phyloP scores from a whole-genome alignment of 2,329 filamentous ascomycete species.

The Monosporascus sp. region DNA sequence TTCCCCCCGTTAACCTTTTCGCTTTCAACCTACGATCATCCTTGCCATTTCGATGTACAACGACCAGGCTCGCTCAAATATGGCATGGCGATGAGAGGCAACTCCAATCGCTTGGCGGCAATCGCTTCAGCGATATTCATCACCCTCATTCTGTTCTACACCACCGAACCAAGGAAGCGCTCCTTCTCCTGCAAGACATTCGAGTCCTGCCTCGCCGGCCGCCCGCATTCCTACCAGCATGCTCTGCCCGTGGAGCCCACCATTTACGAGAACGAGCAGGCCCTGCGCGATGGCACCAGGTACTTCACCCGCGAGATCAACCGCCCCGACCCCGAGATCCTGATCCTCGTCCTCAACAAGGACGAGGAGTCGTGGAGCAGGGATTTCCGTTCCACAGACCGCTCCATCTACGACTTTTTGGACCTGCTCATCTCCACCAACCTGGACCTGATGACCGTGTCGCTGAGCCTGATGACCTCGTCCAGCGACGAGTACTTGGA shows the following conservation, averaged over 20 bases:
- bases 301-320: constrained; percentile 18
- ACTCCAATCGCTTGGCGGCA: constrained; percentile 10
- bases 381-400: constrained; percentile 21
- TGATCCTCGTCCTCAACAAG: constrained; percentile 22
- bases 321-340: constrained; percentile 14
- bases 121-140: constrained; percentile 11
- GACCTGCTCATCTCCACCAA: constrained; percentile 21
- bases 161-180: constrained; percentile 18
- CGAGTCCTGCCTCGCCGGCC: constrained; percentile 16
- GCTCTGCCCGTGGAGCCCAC: constrained; percentile 12
- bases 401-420: constrained; percentile 25
- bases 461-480: constrained; percentile 23
- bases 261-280: constrained; percentile 14
- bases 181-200: constrained; percentile 25
- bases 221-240: constrained; percentile 17
- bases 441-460: constrained; percentile 19
- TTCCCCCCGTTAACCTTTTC: no score
- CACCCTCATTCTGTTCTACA: constrained; percentile 20
- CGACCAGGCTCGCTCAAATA: constrained; percentile 1
- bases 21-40: no score
- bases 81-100: constrained; percentile 12
- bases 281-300: constrained; percentile 18
- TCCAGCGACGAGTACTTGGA: constrained; percentile 20
- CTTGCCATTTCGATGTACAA: neutral
- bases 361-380: constrained; percentile 23